Conservation (phyloP, 164 flowering plant genomes). For the Vitis rotundifolia region DNA sequence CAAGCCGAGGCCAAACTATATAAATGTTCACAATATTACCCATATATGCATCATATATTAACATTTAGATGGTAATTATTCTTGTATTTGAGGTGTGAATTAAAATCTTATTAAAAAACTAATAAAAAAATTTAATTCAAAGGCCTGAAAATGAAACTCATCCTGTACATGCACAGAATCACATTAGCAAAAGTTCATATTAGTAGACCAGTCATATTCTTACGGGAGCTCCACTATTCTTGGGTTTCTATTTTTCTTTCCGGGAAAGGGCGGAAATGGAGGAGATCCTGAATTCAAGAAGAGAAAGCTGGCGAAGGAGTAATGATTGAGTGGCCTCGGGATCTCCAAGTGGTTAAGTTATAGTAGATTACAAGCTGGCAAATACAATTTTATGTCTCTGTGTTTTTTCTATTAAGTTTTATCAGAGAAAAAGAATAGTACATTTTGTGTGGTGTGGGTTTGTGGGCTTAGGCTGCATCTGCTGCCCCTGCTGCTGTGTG, state of each 20-base stretch:
- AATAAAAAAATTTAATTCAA: too few species aligned
- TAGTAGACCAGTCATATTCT: too few species aligned
- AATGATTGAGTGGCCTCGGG: slow-evolving; percentile 22
- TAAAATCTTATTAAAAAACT: too few species aligned
- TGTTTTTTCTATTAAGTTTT: background rate
- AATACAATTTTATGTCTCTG: background rate
- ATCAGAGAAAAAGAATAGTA: background rate
- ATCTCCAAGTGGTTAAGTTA: slow-evolving; percentile 17
- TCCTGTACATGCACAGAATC: too few species aligned
- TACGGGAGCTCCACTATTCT: too few species aligned
- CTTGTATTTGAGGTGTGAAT: too few species aligned
- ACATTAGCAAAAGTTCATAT: too few species aligned
- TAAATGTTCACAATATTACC: too few species aligned
- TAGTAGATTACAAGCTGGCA: slow-evolving; percentile 25
- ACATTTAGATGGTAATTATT: too few species aligned
- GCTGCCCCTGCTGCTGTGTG: background rate
- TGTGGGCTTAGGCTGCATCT: slow-evolving; percentile 9
- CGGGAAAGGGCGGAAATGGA: background rate
- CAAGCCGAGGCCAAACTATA: too few species aligned
- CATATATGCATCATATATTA: too few species aligned
- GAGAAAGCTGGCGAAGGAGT: background rate
- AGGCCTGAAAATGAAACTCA: too few species aligned
- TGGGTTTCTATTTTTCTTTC: background rate
- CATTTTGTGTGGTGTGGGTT: background rate
- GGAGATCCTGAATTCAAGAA: background rate